Evolutionary conservation across 2,329 filamentous ascomycete species (phyloP), one percentile per base, ranked within the genome.

Genomic region (Sclerotinia minor): DNA sequence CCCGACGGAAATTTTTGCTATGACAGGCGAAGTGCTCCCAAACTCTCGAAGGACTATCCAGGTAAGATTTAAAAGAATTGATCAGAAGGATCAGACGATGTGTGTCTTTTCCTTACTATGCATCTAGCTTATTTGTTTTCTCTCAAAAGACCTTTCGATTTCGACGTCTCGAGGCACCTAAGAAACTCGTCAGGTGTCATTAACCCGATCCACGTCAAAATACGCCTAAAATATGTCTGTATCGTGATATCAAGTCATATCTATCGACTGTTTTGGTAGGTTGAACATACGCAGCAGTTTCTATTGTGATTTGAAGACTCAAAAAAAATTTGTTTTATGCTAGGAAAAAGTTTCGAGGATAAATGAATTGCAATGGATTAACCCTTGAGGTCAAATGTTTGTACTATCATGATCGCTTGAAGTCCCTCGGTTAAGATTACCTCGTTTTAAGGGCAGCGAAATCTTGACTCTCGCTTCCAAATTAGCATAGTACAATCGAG

Each of bases 11-110:
- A 19, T 92, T 80, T 17, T 91, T 84, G 0, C 80, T 74, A 0
- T 78, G 1, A 85, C 79, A n/a, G 82, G 63, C 3, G 29, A 29
- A 94, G 85, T 1, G 85, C 82, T 3, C 91, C 90, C 72, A 93
- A 94, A 1, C 90, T 90, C 71, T 88, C 88, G 79, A 92, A 92
- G 72, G 92, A 86, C 78, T 93, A 93, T 24, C 85, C 84, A 4
- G 87, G 81, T 24, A 45, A 21, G 7, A 17, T 29, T 6, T 50
- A 44, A 11, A 58, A 60, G 52, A 55, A 9, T 29, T 50, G 45
- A 8, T 17, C 38, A 5, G 87, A 85, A 1, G 89, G 85, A 3
- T 86, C 84, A 2, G 88, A 86, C 15, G n/a, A n/a, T 87, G 87
- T 11, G 84, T 82, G 75, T 92, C 92, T 67, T 79, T 84, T 49